Evolutionary conservation across 202 grass and related monocot species (phyloP), one percentile per base, ranked within the genome.

Genomic region (Carex sylvatica): DNA sequence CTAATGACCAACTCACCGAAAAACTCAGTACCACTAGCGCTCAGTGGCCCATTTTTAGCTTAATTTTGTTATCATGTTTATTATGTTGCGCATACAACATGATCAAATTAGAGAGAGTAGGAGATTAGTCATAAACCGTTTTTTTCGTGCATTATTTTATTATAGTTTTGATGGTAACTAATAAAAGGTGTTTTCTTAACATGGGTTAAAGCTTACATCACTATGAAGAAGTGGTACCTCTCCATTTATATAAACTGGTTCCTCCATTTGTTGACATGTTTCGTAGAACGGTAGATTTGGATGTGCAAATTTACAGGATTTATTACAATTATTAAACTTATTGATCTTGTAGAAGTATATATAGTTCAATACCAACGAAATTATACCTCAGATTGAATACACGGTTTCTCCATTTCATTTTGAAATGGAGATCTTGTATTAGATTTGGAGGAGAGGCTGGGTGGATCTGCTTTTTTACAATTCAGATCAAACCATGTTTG

Each of bases 101-200:
- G 7, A 33, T 53, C 47, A 75, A 55, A n/a, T 26, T 70, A 49
- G 71, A 58, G 55, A 19, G 15, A 58, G 55, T 58, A 8, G 55
- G 55, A 53, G 20, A 74, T 8, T 10, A 75, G 49, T 75, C 6
- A 53, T 58, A 58, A 33, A 59, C 16, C 52, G 52, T 77, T 28
- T 16, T 77, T 56, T 35, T 19, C 26, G 73, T 76, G 51, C 24
- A 76, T 35, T 56, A 58, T 35, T 58, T 77, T 77, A 75, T 55
- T 77, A 2, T 6, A 35, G 73, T 36, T 36, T 58, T 9, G 14
- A 9, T 77, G 52, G 15, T 30, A 58, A 58, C 8, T 33, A 77
- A 55, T 35, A 36, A 77, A 55, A 76, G 49, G 3, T 54, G 3
- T 56, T 56, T 76, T 26, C 3, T 33, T 35, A 35, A 76, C 26